Evolutionary conservation across 805 yeast genomes (phyloP), one percentile per base, ranked within the genome.

Genomic region (Hermanozyma aechmeae): DNA sequence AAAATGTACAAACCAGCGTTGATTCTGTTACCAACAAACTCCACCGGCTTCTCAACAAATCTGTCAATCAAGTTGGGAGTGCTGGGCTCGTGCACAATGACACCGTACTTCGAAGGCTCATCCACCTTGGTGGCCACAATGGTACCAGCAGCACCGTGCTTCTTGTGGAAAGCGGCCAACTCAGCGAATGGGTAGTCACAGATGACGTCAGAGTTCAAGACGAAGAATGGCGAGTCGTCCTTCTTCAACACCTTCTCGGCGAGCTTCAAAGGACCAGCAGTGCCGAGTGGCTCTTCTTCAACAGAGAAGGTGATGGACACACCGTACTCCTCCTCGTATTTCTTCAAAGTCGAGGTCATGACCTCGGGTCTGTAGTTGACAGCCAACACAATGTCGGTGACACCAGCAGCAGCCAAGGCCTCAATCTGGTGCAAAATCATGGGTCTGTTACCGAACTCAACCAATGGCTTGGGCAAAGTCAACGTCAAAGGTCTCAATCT

Each of bases 311-410:
- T 86, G 65, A 92, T 92, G 48, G 71, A 68, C 43, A 92, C 95
- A 60, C 96, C 96, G 64, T 84, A 92, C 61, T 79, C 85, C 55
- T 79, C 68, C 69, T 92, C 97, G 74, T 89, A 92, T 65, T 87
- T 76, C 66, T 92, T 73, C 54, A 92, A 73, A 38, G 97, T 80
- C 46, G 82, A 78, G 43, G 89, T 97, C 99, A 92, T 92, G 44
- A 86, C 95, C 70, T 92, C 98, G 38, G 99, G 98, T 64, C 96
- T 81, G 78, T 92, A 92, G 78, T 92, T 92, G 48, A 92, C 99
- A 38, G 99, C 99, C 48, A 92, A 68, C 25, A 92, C 98, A 49
- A 92, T 87, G 63, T 92, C 99, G 36, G 95, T 92, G 58, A 92
- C 96, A 56, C 99, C 99, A 46, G 98, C 98, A 39, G 77, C 77